Evolutionary conservation across 2,329 filamentous ascomycete genomes (phyloP), one percentile per base, ranked within the genome.

Genomic region (Penicillium occitanis): DNA sequence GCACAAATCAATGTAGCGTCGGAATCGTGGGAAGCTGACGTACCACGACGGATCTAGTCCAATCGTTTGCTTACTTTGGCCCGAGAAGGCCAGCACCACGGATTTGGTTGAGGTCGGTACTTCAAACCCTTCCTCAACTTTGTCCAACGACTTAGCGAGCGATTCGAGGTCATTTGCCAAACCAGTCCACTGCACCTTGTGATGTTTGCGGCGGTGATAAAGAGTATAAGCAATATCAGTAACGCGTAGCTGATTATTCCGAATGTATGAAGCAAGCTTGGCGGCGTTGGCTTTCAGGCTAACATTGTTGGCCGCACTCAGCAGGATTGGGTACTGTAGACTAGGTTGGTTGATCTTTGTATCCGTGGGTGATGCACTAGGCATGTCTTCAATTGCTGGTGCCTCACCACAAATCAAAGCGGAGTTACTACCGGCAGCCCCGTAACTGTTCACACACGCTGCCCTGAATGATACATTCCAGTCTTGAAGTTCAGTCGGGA

Each of bases 401-500:
- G 59, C 30, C 42, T 19, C 28, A 3, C 14, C 28, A 51, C 28
- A 35, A 14, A 61, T 48, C 30, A 63, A 11, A 2, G 61, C 48
- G 13, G 61, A 19, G 13, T 63, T 63, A 11, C 46, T 53, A 30
- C 61, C 61, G 6, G 61, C 61, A 17, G 61, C 61, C 2, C 61
- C 61, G 33, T 63, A 63, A 25, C 13, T 53, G 33, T 50, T 63
- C 1, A 63, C 35, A 7, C 25, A 37, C 7, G 61, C 61, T 1
- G 25, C 50, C 14, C 50, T 53, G 14, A 53, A 53, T 17, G 14
- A 22, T 0, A 14, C 3, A 33, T 19, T 25, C 40, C 25, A 44
- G 25, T 33, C 37, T 2, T 25, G 73, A 70, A 77, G 66, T 68
- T 35, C 17, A 64, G 64, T 67, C 5, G 64, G 69, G 28, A 69